Evolutionary conservation across 805 yeast genomes (phyloP).

Genomic region (Pichia membranifaciens): DNA sequence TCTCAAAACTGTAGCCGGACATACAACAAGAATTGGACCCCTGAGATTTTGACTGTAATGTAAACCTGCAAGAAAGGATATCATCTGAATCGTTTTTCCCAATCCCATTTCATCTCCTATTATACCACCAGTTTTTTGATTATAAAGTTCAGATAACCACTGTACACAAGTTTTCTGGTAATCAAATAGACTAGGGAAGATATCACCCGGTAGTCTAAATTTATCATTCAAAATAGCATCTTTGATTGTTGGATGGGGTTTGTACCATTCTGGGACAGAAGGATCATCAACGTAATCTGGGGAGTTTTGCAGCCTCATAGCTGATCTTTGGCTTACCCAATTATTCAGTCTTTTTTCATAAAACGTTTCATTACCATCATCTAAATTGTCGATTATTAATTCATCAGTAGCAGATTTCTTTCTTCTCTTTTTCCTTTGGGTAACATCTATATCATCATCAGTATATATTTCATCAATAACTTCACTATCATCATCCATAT

Average conservation of each 20-base stretch:
- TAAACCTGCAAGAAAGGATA: constrained; percentile 84
- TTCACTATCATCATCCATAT: constrained; percentile 10
- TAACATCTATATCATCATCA: neutral
- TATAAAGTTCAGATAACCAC: constrained; percentile 93
- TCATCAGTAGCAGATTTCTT: neutral
- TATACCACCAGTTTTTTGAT: constrained; percentile 89
- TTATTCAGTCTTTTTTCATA: constrained; percentile 54
- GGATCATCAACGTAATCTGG: constrained; percentile 26
- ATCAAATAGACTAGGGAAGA: constrained; percentile 79
- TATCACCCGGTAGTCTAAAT: constrained; percentile 83
- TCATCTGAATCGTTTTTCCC: constrained; percentile 91
- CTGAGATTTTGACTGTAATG: constrained; percentile 72
- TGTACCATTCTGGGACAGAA: constrained; percentile 52
- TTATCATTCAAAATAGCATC: constrained; percentile 70
- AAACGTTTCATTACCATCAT: constrained; percentile 73
- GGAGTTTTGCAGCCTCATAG: constrained; percentile 32
- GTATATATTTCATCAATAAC: constrained; percentile 2
- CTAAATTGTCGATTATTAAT: constrained; percentile 40
- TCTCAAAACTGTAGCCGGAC: constrained; percentile 93
- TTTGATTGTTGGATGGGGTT: constrained; percentile 69
- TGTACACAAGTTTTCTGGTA: constrained; percentile 96
- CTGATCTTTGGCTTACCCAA: constrained; percentile 56
- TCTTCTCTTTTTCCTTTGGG: constrained; percentile 12
- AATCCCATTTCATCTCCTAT: constrained; percentile 98
- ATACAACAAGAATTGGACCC: constrained; percentile 80